Evolutionary conservation across 2,329 filamentous ascomycete genomes (phyloP), one percentile per base, ranked within the genome.

Genomic region (Exophiala lecanii-corni): DNA sequence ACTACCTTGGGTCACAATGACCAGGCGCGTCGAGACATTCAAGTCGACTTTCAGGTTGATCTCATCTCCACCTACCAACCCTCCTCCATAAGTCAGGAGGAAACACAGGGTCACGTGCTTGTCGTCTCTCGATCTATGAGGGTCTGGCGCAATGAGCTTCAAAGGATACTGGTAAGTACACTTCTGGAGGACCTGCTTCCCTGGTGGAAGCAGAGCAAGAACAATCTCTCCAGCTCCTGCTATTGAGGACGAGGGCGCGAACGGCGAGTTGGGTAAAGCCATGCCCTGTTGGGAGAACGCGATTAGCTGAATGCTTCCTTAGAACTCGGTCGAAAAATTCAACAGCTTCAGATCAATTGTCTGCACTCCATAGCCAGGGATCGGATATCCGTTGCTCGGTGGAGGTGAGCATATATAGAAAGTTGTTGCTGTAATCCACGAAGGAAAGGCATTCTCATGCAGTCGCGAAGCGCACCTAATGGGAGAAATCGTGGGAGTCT

Each of bases 81-180:
- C 92, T 32, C 92, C 92, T 37, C 92, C 92, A 61, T 97, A 98
- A 1, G 89, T 95, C 36, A 98, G 75, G 26, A 97, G 74, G 61
- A 95, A 97, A 30, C 95, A 81, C 21, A 59, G 63, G 30, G 63
- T 67, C 23, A 62, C 63, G 38, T 60, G 55, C 45, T 61, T 58
- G 37, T 61, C 55, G 41, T 76, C 73, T 43, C 81, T 75, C 30
- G 76, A 70, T 36, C 75, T 73, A 4, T 81, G 71, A 9, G 84
- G 78, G 10, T 82, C 75, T 1, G 91, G 88, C 0, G 89, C 84
- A 49, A 98, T 86, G 44, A 98, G 77, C 65, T 98, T 98, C 35
- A 98, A 75, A 1, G 92, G 92, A 59, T 97, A 98, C 62, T 94
- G 88, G 62, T 94, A 97, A 25, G 82, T 82, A 53, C 95, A 78